Evolutionary conservation across 176 grass and related monocot genomes (phyloP).

Genomic region (Poa annua): DNA sequence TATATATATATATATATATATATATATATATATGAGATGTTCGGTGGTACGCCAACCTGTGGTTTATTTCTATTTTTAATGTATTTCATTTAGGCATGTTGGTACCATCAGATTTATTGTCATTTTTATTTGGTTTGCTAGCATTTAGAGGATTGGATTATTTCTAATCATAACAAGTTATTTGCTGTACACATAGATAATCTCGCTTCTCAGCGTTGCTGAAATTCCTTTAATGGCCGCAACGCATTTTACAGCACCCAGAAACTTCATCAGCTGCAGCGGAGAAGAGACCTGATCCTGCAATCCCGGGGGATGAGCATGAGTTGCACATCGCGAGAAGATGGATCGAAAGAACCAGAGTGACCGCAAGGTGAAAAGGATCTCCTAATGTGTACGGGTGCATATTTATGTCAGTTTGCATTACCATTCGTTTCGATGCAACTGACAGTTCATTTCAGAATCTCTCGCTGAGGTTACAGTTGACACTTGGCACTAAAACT

Average conservation of each 20-base stretch:
- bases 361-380: not conserved
- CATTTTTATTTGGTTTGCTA: not conserved
- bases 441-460: no score
- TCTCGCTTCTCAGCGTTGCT: no score
- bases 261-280: slow-evolving; percentile 8
- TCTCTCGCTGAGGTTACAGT: not conserved
- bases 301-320: not conserved
- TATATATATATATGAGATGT: no score
- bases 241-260: not conserved
- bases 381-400: not conserved
- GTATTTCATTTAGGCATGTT: not conserved
- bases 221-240: no score
- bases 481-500: not conserved
- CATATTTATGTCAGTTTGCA: not conserved
- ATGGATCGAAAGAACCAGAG: not conserved
- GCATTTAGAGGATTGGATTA: not conserved
- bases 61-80: not conserved
- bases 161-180: no score
- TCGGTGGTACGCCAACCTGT: no score
- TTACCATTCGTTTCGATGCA: not conserved
- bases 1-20: no score
- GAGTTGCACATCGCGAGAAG: not conserved
- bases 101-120: not conserved
- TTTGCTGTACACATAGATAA: no score
- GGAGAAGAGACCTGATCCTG: slow-evolving; percentile 13